These are phyloP conservation scores for Agaricus sinodeliciosus DNA, from an alignment of 768 basidiomycete genomes.

Conservation along the genomic window DNA sequence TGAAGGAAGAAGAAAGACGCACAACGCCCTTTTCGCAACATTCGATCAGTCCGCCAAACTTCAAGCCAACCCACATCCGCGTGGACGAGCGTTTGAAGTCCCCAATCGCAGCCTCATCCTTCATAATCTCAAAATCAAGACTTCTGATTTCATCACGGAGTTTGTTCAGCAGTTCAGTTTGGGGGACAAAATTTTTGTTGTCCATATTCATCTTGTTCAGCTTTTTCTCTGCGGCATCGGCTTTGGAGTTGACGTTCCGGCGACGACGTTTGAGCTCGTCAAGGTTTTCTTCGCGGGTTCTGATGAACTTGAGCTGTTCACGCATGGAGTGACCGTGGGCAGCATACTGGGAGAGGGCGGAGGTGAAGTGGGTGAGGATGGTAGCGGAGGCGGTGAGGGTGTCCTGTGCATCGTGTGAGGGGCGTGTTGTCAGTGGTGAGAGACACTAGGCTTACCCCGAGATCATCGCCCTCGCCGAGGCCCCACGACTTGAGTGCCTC, in stretches of 20 bases:
- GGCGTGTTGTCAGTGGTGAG: constrained; percentile 1
- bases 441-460: constrained; percentile 56
- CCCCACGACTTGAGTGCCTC: constrained; percentile 74
- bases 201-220: constrained; percentile 85
- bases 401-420: constrained; percentile 41
- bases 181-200: constrained; percentile 72
- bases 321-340: constrained; percentile 64
- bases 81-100: constrained; percentile 77
- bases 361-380: constrained; percentile 60
- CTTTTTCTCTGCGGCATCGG: constrained; percentile 84
- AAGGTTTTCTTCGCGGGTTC: constrained; percentile 77
- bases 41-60: constrained; percentile 84
- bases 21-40: constrained; percentile 75
- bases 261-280: constrained; percentile 71
- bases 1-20: constrained; percentile 14
- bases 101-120: constrained; percentile 70
- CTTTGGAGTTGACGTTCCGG: constrained; percentile 56
- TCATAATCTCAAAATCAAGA: constrained; percentile 80
- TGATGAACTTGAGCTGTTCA: constrained; percentile 73
- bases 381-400: constrained; percentile 64
- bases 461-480: constrained; percentile 74
- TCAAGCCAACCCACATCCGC: constrained; percentile 68
- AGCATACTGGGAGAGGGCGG: constrained; percentile 64
- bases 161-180: constrained; percentile 65
- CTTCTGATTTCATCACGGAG: constrained; percentile 70